These are phyloP conservation scores for Ceratobasidium sp. DNA, from an alignment of 1,284 basidiomycete species.

Conservation along the genomic window DNA sequence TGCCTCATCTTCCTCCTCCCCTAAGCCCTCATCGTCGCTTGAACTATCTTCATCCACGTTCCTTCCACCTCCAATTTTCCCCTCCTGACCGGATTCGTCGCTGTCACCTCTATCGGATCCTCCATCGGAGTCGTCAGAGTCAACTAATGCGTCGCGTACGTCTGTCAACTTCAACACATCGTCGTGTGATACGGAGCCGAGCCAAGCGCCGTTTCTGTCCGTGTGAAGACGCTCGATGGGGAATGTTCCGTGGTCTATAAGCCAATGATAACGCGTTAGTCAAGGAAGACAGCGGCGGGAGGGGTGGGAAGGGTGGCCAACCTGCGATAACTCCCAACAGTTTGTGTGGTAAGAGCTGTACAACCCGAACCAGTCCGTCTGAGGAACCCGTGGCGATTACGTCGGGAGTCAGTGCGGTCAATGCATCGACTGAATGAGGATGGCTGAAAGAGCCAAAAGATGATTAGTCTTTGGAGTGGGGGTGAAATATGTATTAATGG, in stretches of 20 bases:
- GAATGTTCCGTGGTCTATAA: conserved; percentile 88
- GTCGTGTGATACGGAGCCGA: conserved; percentile 95
- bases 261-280: background rate
- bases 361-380: conserved; percentile 91
- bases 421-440: conserved; percentile 87
- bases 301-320: conserved; percentile 91
- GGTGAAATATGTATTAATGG: background rate
- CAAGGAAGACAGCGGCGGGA: conserved; percentile 68
- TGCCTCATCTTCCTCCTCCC: conserved; percentile 47
- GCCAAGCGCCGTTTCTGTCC: conserved; percentile 76
- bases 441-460: conserved; percentile 66
- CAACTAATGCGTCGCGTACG: conserved; percentile 74
- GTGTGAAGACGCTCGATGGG: conserved; percentile 84
- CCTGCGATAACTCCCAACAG: conserved; percentile 91
- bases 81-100: background rate
- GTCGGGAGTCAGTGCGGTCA: conserved; percentile 68
- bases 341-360: conserved; percentile 91
- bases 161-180: conserved; percentile 89
- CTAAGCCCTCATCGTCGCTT: conserved; percentile 31
- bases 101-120: conserved; percentile 44
- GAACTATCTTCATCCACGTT: conserved; percentile 51
- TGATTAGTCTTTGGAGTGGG: background rate
- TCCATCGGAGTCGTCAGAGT: conserved; percentile 62
- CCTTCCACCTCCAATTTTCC: background rate
- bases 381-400: conserved; percentile 91